These are phyloP conservation scores for Pseudogymnoascus sp. DNA, from an alignment of 2,329 filamentous ascomycete species.

Conservation along the genomic window DNA sequence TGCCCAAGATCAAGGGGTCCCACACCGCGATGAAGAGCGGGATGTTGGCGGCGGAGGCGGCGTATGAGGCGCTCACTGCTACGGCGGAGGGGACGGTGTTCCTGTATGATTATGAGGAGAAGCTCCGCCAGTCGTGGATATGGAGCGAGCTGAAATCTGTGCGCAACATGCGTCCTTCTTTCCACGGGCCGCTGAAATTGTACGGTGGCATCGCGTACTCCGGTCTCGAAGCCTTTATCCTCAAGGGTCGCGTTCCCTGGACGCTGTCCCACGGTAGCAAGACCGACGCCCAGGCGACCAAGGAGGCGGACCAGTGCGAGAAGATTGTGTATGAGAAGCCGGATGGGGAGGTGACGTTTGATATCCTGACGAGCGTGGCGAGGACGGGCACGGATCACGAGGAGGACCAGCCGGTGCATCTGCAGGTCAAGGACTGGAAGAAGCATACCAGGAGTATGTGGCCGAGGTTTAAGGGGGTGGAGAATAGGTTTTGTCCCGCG, in stretches of 20 bases:
- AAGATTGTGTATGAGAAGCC: constrained; percentile 98
- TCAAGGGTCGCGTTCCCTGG: constrained; percentile 84
- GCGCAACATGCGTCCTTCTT: constrained; percentile 94
- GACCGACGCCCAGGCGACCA: constrained; percentile 71
- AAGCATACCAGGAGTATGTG: constrained; percentile 75
- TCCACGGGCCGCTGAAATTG: constrained; percentile 78
- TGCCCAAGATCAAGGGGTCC: constrained; percentile 97
- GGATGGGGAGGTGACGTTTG: constrained; percentile 89
- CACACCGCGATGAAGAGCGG: constrained; percentile 97
- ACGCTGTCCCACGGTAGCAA: constrained; percentile 72
- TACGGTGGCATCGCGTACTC: constrained; percentile 91
- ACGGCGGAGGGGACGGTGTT: constrained; percentile 65
- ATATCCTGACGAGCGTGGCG: constrained; percentile 91
- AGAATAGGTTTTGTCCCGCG: constrained; percentile 94
- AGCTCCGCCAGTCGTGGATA: constrained; percentile 75
- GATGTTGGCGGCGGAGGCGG: constrained; percentile 89
- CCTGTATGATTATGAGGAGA: constrained; percentile 88
- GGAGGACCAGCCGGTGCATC: constrained; percentile 93
- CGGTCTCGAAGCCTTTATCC: constrained; percentile 78
- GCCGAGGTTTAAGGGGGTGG: constrained; percentile 82
- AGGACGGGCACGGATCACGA: constrained; percentile 97
- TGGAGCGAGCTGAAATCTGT: constrained; percentile 94
- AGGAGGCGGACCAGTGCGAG: constrained; percentile 65
- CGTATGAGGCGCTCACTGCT: constrained; percentile 64
- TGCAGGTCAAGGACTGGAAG: constrained; percentile 94